Conservation (phyloP, 176 grass and related monocot genomes). For the Stipa capillata region DNA sequence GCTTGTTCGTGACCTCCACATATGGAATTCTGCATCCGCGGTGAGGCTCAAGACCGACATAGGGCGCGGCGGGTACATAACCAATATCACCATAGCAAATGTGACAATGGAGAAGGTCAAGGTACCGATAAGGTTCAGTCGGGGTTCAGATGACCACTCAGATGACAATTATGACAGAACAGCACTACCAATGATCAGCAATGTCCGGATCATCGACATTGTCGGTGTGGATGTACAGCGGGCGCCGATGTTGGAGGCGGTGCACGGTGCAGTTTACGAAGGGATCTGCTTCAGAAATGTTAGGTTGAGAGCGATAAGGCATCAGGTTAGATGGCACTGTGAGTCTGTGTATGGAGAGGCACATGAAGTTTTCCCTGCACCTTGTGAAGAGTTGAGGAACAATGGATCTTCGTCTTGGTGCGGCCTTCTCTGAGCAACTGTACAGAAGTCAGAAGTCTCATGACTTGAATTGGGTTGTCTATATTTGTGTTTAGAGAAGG, state of each 20-base stretch:
- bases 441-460: neutral
- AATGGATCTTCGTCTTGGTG: slow-evolving; percentile 56
- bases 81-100: slow-evolving; percentile 55
- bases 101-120: slow-evolving; percentile 75
- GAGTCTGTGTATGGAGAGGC: slow-evolving; percentile 69
- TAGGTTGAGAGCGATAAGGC: slow-evolving; percentile 38
- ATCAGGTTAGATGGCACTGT: slow-evolving; percentile 47
- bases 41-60: slow-evolving; percentile 64
- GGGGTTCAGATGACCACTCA: slow-evolving; percentile 50
- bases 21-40: slow-evolving; percentile 67
- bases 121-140: slow-evolving; percentile 74
- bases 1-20: slow-evolving; percentile 42
- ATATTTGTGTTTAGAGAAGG: neutral
- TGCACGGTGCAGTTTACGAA: slow-evolving; percentile 52
- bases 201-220: slow-evolving; percentile 45
- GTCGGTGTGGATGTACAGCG: slow-evolving; percentile 35
- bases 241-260: slow-evolving; percentile 51
- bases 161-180: slow-evolving; percentile 43
- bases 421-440: slow-evolving; percentile 17
- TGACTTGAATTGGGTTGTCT: neutral
- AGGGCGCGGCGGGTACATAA: slow-evolving; percentile 79
- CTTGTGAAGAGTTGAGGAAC: slow-evolving; percentile 51
- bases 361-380: slow-evolving; percentile 51
- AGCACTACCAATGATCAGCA: slow-evolving; percentile 44
- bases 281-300: slow-evolving; percentile 68